Evolutionary conservation across 2,329 filamentous ascomycete genomes (phyloP).

Genomic region (Lojkania enalia): DNA sequence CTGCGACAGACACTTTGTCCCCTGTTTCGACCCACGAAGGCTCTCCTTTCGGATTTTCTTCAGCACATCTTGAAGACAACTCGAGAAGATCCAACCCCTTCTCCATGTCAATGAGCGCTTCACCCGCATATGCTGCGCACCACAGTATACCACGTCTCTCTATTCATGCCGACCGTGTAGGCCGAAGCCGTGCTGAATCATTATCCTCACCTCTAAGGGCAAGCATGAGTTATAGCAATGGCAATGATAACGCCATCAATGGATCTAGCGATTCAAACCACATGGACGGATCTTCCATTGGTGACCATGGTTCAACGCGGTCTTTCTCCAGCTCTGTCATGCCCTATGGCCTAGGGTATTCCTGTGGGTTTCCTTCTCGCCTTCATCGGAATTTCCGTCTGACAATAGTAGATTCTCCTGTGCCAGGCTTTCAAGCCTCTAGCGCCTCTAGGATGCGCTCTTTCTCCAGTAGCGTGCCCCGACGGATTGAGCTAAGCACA

Average conservation of each 20-base stretch:
- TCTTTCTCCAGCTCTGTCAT: conserved; percentile 38
- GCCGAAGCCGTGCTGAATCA: conserved; percentile 47
- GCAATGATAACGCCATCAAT: conserved; percentile 28
- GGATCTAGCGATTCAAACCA: conserved; percentile 30
- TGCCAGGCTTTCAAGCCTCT: conserved; percentile 45
- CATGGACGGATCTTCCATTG: conserved; percentile 18
- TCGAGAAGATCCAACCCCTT: conserved; percentile 46
- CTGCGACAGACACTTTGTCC: conserved; percentile 52
- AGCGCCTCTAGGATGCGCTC: conserved; percentile 45
- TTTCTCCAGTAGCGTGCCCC: conserved; percentile 43
- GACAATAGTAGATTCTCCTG: conserved; percentile 38
- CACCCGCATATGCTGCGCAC: conserved; percentile 42
- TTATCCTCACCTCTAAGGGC: conserved; percentile 50
- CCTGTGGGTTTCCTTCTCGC: conserved; percentile 27
- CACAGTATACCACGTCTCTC: conserved; percentile 49
- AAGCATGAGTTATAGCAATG: conserved; percentile 51
- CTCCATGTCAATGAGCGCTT: conserved; percentile 37
- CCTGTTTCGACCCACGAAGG: conserved; percentile 49
- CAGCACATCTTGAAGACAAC: conserved; percentile 39
- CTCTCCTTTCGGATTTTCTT: conserved; percentile 46
- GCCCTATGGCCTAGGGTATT: conserved; percentile 46
- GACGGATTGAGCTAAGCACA: conserved; percentile 47
- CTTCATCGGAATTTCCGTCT: conserved; percentile 10
- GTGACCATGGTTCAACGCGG: conserved; percentile 19
- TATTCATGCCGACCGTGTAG: conserved; percentile 48